Conservation (phyloP, 805 yeast genomes). For the Candida ovalis region DNA sequence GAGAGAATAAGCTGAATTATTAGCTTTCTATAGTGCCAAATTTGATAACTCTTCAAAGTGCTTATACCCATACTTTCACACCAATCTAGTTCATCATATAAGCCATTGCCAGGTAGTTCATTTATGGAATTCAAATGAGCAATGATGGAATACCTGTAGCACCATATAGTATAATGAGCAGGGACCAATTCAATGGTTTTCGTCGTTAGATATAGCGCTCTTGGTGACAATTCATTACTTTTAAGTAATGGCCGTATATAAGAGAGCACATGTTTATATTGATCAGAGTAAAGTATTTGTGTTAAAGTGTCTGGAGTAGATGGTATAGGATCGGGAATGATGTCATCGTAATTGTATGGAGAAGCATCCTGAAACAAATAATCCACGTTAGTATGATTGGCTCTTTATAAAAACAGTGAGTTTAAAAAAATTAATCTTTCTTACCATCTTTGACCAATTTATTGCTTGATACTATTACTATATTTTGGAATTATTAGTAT, state of each 20-base stretch:
- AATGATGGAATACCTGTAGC: conserved; percentile 56
- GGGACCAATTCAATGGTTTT: conserved; percentile 65
- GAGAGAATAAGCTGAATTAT: conserved; percentile 37
- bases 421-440: background rate
- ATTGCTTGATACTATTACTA: too few relatives aligned
- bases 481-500: too few relatives aligned
- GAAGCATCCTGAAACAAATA: background rate
- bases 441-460: too few relatives aligned
- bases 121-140: conserved; percentile 26
- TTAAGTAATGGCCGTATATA: conserved; percentile 56
- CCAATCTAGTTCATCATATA: conserved; percentile 69
- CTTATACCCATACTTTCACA: conserved; percentile 68
- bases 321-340: conserved; percentile 4
- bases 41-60: conserved; percentile 89
- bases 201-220: conserved; percentile 68
- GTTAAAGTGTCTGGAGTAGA: conserved; percentile 35
- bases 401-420: too few relatives aligned
- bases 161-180: conserved; percentile 93
- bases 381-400: background rate
- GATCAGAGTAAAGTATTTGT: conserved; percentile 67
- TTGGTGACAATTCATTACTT: conserved; percentile 56
- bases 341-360: conserved; percentile 1
- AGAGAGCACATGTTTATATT: conserved; percentile 62
- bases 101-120: conserved; percentile 15
- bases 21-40: conserved; percentile 90